Base-by-base conservation (phyloP, 257 asterid genomes). In the Solanum lignicaule region DNA sequence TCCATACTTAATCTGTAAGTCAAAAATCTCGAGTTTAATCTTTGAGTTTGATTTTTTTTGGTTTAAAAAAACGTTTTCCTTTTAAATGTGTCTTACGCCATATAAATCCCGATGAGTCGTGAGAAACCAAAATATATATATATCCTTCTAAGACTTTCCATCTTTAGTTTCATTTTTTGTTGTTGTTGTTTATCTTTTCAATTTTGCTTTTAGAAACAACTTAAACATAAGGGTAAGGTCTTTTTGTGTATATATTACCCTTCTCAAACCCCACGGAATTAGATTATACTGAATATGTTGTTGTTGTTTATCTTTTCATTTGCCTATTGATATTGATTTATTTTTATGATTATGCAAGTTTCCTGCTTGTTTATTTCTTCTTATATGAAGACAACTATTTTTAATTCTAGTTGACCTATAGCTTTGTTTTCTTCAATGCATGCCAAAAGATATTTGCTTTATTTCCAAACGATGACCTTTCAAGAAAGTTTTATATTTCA, bases 381-480 rank as follows among this genome's bases (percentile, higher is more conserved):
- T 48, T 48, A 13, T 29, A 29, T 82, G 69, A 48, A 48, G 68
- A 48, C 41, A 82, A 31, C 69, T 82, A 46, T n/a, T 76, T 27
- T 27, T 8, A 43, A 46, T 81, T 81, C 25, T 46, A 27, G 85
- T 46, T 81, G 39, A 81, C 85, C 85, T 29, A 16, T 27, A 46
- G 85, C 36, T 43, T 9, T 16, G 38, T 18, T 82, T 27, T 29
- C 23, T 73, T 81, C 41, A 29, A 6, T 46, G 85, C 85, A 81
- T 81, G 85, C 41, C 68, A 46, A 9, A 79, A 21, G 5, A 81
- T 82, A 36, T 29, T 82, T 82, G 68, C 85, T 48, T 82, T 48
- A 48, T 82, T 48, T 81, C 69, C 85, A 81, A 81, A 29, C 25
- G 11, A 81, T 29, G 85, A 29, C 69, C 27, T 60, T 81, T 81